Evolutionary conservation across 1,139 yeast genomes (phyloP), one percentile per base, ranked within the genome.

Genomic region (Saccharomyces hybrid): DNA sequence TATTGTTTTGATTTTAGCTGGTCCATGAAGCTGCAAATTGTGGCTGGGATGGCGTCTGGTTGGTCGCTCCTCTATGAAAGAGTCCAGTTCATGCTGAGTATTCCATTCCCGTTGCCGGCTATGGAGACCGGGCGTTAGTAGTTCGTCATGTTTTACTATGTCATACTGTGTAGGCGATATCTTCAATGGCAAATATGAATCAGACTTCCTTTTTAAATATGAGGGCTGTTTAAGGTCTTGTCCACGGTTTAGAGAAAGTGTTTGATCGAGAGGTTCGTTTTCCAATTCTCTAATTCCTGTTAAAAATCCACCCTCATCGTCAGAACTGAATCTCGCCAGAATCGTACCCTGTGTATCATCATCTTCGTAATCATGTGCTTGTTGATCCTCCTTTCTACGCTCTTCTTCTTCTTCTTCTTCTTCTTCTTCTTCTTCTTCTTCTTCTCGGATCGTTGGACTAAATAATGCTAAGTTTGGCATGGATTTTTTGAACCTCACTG

Each of bases 251-350:
- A 8, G 6, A 2, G 25, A 38, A 38, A 16, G 2, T 5, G 44
- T 38, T 38, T 38, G 87, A 34, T 80, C 86, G 52, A 81, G 87
- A 3, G 81, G 77, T 57, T 77, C 81, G 52, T 61, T 64, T 9
- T 77, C 82, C 50, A 80, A 78, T 54, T 80, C 84, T 55, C 76
- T 77, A 47, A 79, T 82, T 57, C 78, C 82, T 60, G 79, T 83
- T 48, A 81, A 13, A 38, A 16, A 38, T 5, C 13, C 44, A 16
- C 44, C 44, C 11, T 38, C 44, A 9, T 38, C 44, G 6, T 38
- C 44, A 16, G 44, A 38, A 38, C 44, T 38, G n/a, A 38, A 38
- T 38, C 27, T 51, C 56, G 23, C 52, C 56, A 31, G 34, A 46
- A n/a, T 46, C 5, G 28, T 44, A 13, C n/a, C 48, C 9, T 34